phyloP scores from a whole-genome alignment of 257 asterid genomes.

The Nicotiana paniculata region DNA sequence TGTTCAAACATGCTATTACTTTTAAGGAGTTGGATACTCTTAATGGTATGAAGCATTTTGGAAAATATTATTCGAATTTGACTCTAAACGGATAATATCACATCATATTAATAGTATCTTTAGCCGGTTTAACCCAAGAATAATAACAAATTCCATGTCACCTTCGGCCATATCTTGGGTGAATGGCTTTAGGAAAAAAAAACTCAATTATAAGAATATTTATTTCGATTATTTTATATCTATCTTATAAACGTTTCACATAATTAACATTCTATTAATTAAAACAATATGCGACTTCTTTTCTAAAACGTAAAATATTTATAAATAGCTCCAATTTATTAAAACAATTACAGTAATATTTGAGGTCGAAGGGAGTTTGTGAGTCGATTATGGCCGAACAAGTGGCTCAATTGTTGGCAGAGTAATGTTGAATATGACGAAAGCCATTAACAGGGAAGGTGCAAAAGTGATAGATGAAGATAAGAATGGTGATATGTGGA shows the following conservation, averaged over 20 bases:
- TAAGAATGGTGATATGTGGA: constrained; percentile 42
- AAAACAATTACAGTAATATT: not conserved
- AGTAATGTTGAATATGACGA: constrained; percentile 41
- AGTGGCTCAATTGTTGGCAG: constrained; percentile 18
- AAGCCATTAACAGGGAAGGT: constrained; percentile 29
- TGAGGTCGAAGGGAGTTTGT: constrained; percentile 8
- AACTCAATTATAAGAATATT: no score
- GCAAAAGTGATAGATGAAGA: constrained; percentile 2
- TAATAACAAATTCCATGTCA: no score
- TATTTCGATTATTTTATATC: not conserved
- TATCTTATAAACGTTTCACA: not conserved
- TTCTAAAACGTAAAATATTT: not conserved
- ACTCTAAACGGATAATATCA: no score
- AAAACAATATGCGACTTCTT: not conserved
- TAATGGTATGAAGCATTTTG: no score
- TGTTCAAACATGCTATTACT: no score
- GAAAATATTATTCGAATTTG: no score
- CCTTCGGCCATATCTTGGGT: no score
- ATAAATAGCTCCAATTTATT: not conserved
- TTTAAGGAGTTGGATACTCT: no score
- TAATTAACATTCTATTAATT: not conserved
- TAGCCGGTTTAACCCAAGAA: no score
- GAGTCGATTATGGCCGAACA: not conserved
- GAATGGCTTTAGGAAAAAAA: no score
- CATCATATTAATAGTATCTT: no score